Evolutionary conservation across 2,329 filamentous ascomycete genomes (phyloP).

Genomic region (Fusarium redolens): DNA sequence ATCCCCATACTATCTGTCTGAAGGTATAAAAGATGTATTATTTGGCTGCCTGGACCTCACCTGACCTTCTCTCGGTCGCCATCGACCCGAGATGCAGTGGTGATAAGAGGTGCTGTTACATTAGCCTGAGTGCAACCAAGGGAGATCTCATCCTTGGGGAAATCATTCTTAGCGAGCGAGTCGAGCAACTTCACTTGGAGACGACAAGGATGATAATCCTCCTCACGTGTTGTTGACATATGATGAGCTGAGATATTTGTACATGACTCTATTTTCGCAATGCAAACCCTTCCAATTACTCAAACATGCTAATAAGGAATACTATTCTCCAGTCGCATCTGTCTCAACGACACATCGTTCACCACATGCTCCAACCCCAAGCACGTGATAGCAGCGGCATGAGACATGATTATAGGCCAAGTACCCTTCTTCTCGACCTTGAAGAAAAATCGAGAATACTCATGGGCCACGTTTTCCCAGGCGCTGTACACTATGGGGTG

Average conservation of each 20-base stretch:
- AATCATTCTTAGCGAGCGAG: background rate
- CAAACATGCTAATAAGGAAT: background rate
- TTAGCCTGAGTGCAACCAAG: background rate
- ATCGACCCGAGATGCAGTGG: background rate
- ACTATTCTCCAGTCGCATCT: slow-evolving; percentile 21
- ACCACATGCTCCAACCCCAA: slow-evolving; percentile 19
- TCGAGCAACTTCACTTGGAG: background rate
- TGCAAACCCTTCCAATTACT: no score
- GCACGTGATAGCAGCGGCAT: slow-evolving; percentile 24
- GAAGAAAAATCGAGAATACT: background rate
- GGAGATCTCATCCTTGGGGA: background rate
- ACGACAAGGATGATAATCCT: background rate
- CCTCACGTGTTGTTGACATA: background rate
- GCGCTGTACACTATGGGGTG: background rate
- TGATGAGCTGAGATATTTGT: background rate
- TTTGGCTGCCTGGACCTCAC: slow-evolving; percentile 5
- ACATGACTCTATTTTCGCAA: no score
- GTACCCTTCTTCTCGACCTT: background rate
- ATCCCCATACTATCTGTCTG: background rate
- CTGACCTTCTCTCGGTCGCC: background rate
- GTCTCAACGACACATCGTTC: slow-evolving; percentile 4
- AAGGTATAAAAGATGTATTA: background rate
- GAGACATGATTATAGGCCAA: slow-evolving; percentile 1
- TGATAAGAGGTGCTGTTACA: background rate
- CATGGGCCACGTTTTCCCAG: slow-evolving; percentile 6